These are phyloP conservation scores for Globisporangium lucens DNA, from an alignment of 352 stramenopile species.

Conservation along the genomic window DNA sequence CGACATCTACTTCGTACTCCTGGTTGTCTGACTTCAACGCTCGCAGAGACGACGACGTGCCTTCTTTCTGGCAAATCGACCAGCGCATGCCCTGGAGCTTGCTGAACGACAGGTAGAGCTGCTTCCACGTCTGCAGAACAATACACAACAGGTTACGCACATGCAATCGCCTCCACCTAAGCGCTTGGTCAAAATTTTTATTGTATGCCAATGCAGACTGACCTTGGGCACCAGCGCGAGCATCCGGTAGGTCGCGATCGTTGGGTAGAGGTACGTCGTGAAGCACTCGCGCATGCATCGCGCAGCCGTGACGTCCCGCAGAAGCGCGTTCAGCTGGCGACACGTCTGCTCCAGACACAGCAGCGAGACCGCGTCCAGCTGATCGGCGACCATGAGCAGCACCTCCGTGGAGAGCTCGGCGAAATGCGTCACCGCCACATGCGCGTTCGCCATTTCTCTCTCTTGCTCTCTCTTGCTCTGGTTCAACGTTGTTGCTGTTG, in stretches of 20 bases:
- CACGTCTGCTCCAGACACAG: constrained; percentile 36
- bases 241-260: constrained; percentile 64
- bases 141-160: background rate
- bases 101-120: constrained; percentile 55
- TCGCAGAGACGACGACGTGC: constrained; percentile 47
- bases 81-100: constrained; percentile 36
- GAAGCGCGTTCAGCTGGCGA: constrained; percentile 9
- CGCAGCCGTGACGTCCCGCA: constrained; percentile 20
- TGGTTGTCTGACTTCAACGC: constrained; percentile 68
- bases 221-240: constrained; percentile 47
- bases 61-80: constrained; percentile 35
- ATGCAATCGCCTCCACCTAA: background rate
- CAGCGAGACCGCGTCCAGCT: constrained; percentile 38
- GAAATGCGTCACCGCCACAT: background rate
- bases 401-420: constrained; percentile 37
- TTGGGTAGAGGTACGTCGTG: constrained; percentile 49
- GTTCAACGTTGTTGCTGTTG: background rate
- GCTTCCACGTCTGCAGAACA: constrained; percentile 41
- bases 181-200: background rate
- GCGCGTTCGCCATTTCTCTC: background rate
- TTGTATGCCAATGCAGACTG: no score
- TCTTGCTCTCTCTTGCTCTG: background rate
- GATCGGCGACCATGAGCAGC: constrained; percentile 27
- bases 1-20: constrained; percentile 51
- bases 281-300: constrained; percentile 73